Evolutionary conservation across 176 grass and related monocot genomes (phyloP).

Genomic region (Metroxylon sagu): DNA sequence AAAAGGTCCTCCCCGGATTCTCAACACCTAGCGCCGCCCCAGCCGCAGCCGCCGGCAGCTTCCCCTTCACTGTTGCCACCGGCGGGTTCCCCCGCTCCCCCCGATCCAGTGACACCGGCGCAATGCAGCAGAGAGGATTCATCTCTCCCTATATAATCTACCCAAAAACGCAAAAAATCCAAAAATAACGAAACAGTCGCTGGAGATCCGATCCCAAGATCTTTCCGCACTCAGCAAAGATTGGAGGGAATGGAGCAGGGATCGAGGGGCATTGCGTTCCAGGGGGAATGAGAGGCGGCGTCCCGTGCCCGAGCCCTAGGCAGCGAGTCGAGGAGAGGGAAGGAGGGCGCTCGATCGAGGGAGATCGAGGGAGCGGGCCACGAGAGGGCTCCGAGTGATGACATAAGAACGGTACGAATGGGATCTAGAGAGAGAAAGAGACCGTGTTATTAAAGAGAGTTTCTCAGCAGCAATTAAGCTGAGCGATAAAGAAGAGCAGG

Average conservation of each 20-base stretch:
- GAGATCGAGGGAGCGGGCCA: background rate
- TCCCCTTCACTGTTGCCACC: background rate
- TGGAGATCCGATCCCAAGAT: too few relatives aligned
- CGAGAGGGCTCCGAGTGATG: too few relatives aligned
- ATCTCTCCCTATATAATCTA: background rate
- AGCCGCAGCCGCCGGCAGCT: background rate
- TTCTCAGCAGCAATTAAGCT: too few relatives aligned
- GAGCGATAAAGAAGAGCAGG: background rate
- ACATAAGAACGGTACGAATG: too few relatives aligned
- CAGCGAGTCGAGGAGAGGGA: constrained; percentile 16
- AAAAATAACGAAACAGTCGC: too few relatives aligned
- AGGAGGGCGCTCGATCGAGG: constrained; percentile 1
- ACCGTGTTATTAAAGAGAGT: background rate
- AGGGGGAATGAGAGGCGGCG: constrained; percentile 1
- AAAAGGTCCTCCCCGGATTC: background rate
- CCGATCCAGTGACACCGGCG: constrained; percentile 15
- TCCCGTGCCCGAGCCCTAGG: constrained; percentile 1
- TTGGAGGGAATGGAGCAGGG: background rate
- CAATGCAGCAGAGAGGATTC: constrained; percentile 17
- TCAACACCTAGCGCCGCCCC: background rate
- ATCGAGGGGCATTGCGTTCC: constrained; percentile 16
- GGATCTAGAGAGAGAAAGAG: background rate
- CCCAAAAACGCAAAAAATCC: too few relatives aligned
- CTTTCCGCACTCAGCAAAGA: background rate
- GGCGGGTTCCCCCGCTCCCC: constrained; percentile 6